Conservation (phyloP, 768 basidiomycete species). For the Auriscalpium microsporum region DNA sequence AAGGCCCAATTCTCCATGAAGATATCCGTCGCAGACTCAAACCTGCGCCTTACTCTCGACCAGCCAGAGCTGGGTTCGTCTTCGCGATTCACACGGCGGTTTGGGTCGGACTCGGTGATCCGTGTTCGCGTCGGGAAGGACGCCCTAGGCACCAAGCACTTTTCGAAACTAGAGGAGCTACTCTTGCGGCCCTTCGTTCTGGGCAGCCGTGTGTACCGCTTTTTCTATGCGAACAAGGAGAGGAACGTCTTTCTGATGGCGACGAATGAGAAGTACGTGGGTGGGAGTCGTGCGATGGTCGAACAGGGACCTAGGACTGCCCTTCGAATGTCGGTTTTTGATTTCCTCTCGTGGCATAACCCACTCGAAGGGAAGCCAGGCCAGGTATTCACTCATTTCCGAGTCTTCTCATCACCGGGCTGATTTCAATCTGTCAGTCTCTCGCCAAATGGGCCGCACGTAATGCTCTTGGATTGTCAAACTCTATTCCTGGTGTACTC, state of each 20-base stretch:
- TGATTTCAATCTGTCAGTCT: constrained; percentile 27
- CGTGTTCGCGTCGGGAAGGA: constrained; percentile 36
- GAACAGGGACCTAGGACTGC: not conserved
- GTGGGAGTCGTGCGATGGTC: not conserved
- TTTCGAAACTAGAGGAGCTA: constrained; percentile 29
- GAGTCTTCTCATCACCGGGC: no score
- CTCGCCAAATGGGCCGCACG: constrained; percentile 62
- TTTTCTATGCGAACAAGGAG: constrained; percentile 52
- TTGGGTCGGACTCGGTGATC: constrained; percentile 54
- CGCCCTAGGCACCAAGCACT: constrained; percentile 20
- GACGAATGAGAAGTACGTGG: constrained; percentile 38
- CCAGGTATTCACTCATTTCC: constrained; percentile 33
- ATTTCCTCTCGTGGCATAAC: constrained; percentile 52
- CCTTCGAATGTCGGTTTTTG: constrained; percentile 26
- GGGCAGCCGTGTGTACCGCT: constrained; percentile 44
- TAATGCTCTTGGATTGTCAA: constrained; percentile 53
- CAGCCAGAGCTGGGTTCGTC: constrained; percentile 46
- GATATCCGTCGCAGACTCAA: constrained; percentile 10
- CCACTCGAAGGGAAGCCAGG: constrained; percentile 34
- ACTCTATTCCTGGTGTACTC: constrained; percentile 47
- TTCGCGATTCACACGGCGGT: constrained; percentile 46
- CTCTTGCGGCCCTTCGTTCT: constrained; percentile 45
- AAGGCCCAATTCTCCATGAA: constrained; percentile 45
- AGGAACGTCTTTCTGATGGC: constrained; percentile 43
- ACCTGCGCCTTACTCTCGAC: constrained; percentile 37